Evolutionary conservation across 208 protist genomes (phyloP).

Genomic region (Trypanosoma mega): DNA sequence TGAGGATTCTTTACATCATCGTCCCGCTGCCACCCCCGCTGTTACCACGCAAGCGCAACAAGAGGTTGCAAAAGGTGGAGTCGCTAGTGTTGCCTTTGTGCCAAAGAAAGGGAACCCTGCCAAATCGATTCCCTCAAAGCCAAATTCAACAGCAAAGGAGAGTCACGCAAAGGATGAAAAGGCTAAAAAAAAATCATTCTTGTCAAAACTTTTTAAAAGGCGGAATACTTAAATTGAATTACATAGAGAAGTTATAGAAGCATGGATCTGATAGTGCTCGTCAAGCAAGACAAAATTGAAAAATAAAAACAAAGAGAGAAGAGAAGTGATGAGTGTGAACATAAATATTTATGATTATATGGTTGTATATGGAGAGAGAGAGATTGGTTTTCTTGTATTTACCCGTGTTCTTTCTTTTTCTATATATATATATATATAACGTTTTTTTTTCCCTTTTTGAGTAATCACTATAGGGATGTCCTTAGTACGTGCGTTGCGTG

Average conservation of each 20-base stretch:
- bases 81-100: neutral
- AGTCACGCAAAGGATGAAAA: neutral
- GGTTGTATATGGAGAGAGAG: too few species aligned
- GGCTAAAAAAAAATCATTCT: slow-evolving; percentile 16
- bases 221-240: too few species aligned
- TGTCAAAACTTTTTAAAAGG: slow-evolving; percentile 28
- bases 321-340: too few species aligned
- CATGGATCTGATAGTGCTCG: neutral
- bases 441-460: slow-evolving; percentile 19
- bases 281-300: too few species aligned
- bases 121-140: too few species aligned
- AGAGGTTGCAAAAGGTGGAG: too few species aligned
- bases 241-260: slow-evolving; percentile 6
- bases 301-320: slow-evolving; percentile 17
- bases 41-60: too few species aligned
- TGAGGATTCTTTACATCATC: too few species aligned
- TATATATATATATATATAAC: slow-evolving; percentile 8
- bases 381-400: slow-evolving; percentile 11
- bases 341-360: too few species aligned
- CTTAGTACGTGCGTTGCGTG: slow-evolving; percentile 19
- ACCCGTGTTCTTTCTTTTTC: slow-evolving; percentile 1
- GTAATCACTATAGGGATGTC: too few species aligned
- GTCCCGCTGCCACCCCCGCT: too few species aligned
- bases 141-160: neutral
- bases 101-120: neutral